Evolutionary conservation across 108 stramenopile genomes (phyloP), one percentile per base, ranked within the genome.

Genomic region (Skeletonema costatum): DNA sequence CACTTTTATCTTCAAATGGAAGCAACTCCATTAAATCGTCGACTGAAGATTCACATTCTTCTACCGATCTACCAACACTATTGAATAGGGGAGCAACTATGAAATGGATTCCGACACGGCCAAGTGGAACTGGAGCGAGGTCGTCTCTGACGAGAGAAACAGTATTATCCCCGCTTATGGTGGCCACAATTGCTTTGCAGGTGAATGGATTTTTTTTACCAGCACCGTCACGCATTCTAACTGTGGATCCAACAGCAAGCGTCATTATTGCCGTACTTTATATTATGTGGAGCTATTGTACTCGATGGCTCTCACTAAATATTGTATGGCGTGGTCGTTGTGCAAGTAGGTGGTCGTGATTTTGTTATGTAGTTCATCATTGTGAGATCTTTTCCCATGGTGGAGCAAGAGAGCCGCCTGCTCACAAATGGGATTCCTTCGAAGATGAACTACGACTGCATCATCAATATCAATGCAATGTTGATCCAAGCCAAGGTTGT

Each of bases 131-230:
- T 10, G 82, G 78, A 9, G 67, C 35, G 0, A 75, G 14, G 58
- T 83, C 74, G 53, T 83, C 78, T 19, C 61, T 74, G 66, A 83
- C 38, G 10, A 83, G 39, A 5, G 82, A 68, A 13, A 76, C 53
- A 31, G 39, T 50, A 4, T 32, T 50, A 8, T 17, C 29, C 46
- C 32, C 63, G 25, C 69, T 48, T 10, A 75, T 41, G 6, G 83
- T 80, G 14, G 83, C 83, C 25, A 84, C 61, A 21, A 80, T 80
- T 39, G 78, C 79, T 30, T 78, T 74, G 41, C 74, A 75, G 36
- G 68, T 39, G 60, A 84, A n/a, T 11, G 73, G 50, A 6, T 59
- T 53, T n/a, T 32, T 16, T 36, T 51, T 53, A 14, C 65, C 53
- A 31, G 35, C 59, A 35, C 32, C 35, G 14, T 1, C 63, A 7